Percentiles rank a stretch among this genome's conserved stretches.
Conservation (phyloP, 2,329 filamentous ascomycete species). For the Graphilbum fragrans region DNA sequence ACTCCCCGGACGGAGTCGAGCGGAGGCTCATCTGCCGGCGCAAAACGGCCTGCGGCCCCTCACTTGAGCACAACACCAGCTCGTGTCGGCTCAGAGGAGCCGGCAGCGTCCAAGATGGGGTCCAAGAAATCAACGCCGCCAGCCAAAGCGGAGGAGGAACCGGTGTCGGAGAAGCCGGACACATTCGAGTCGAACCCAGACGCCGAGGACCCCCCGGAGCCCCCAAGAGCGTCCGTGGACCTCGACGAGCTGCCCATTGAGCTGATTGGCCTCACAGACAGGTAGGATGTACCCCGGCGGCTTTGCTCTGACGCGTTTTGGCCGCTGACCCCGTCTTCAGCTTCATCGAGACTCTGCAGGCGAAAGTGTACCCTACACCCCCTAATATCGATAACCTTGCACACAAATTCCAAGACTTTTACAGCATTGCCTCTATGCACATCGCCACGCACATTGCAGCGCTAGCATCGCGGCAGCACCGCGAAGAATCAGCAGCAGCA, state of each 20-base stretch:
- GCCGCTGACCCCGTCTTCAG: conserved; percentile 27
- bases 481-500: conserved; percentile 46
- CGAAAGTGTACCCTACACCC: conserved; percentile 75
- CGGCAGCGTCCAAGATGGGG: neutral
- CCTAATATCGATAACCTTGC: conserved; percentile 74
- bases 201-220: conserved; percentile 32
- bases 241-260: conserved; percentile 91
- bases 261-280: conserved; percentile 78
- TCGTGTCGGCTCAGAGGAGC: neutral
- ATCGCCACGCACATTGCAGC: conserved; percentile 80
- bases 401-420: conserved; percentile 90
- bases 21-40: conserved; percentile 4
- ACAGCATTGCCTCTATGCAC: conserved; percentile 64
- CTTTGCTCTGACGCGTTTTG: neutral
- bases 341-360: conserved; percentile 81
- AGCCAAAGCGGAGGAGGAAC: conserved; percentile 9
- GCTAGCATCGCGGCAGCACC: conserved; percentile 61
- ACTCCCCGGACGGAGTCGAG: conserved; percentile 12
- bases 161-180: conserved; percentile 21
- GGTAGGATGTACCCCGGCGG: conserved; percentile 33
- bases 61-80: neutral
- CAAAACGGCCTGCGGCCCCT: neutral
- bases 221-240: conserved; percentile 47
- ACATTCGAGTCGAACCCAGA: conserved; percentile 36
- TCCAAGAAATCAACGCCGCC: conserved; percentile 3